These are phyloP conservation scores for Nakazawaea ambrosiae DNA, from an alignment of 805 yeast genomes.

Conservation along the genomic window DNA sequence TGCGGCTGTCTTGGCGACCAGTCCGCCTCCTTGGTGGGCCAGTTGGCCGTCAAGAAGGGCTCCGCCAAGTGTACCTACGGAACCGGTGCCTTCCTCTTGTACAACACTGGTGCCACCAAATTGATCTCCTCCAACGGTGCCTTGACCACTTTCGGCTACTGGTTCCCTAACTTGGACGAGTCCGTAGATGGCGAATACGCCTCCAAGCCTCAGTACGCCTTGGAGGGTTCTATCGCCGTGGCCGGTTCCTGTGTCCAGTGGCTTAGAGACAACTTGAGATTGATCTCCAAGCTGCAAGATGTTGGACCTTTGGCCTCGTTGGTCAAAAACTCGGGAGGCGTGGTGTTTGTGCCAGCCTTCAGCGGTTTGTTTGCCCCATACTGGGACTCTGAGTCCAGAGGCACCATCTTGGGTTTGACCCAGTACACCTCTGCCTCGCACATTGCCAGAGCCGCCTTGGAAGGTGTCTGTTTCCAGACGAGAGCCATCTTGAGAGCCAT, in stretches of 20 bases:
- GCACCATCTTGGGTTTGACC: constrained; percentile 88
- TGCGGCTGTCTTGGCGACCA: constrained; percentile 94
- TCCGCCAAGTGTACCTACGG: constrained; percentile 95
- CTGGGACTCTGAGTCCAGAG: constrained; percentile 91
- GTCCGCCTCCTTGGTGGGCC: constrained; percentile 89
- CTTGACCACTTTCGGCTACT: constrained; percentile 82
- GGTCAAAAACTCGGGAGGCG: constrained; percentile 81
- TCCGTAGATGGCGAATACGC: constrained; percentile 26
- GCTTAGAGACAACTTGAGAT: constrained; percentile 83
- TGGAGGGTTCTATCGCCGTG: constrained; percentile 94
- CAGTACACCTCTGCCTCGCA: constrained; percentile 90
- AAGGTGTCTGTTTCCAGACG: constrained; percentile 92
- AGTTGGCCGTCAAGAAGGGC: constrained; percentile 75
- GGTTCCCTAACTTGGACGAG: constrained; percentile 67
- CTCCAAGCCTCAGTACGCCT: constrained; percentile 69
- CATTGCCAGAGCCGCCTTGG: constrained; percentile 90
- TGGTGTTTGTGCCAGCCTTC: constrained; percentile 91
- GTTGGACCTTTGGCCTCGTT: constrained; percentile 85
- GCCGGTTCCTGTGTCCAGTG: constrained; percentile 94
- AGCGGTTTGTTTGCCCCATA: constrained; percentile 93
- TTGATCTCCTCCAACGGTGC: constrained; percentile 75
- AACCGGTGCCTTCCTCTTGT: constrained; percentile 87
- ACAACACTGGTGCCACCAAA: constrained; percentile 75
- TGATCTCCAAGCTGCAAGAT: constrained; percentile 77
- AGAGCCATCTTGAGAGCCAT: constrained; percentile 85